These are phyloP conservation scores for Hyaloscypha hepaticicola DNA, from an alignment of 495 filamentous ascomycete species.

Conservation along the genomic window DNA sequence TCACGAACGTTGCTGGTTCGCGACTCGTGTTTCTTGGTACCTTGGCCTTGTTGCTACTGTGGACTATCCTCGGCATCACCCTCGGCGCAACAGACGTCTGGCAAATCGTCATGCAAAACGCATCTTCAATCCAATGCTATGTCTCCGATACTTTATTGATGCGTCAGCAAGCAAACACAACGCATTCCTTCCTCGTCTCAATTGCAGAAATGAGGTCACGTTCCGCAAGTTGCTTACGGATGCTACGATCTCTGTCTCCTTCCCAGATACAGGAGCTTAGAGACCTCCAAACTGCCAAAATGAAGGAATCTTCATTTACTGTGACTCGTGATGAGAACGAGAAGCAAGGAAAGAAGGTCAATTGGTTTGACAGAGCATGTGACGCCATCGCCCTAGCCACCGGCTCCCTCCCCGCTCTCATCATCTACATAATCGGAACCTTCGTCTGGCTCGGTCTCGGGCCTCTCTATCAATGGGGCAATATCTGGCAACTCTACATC, in stretches of 20 bases:
- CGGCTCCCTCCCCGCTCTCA: slow-evolving; percentile 31
- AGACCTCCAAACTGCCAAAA: neutral
- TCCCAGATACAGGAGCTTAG: neutral
- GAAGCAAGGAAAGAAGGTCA: neutral
- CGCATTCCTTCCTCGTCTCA: neutral
- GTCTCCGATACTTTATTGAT: slow-evolving; percentile 2
- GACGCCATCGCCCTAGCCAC: neutral
- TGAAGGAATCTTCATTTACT: neutral
- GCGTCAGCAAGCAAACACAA: neutral
- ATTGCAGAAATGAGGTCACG: slow-evolving; percentile 2
- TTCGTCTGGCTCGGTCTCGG: slow-evolving; percentile 39
- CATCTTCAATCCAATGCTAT: neutral
- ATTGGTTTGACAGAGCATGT: slow-evolving; percentile 1
- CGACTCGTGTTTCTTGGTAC: neutral
- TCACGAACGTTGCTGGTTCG: neutral
- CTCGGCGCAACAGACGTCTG: slow-evolving; percentile 2
- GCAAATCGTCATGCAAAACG: slow-evolving; percentile 9
- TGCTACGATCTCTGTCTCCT: neutral
- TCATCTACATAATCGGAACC: slow-evolving; percentile 36
- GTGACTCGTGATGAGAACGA: neutral
- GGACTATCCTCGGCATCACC: slow-evolving; percentile 1
- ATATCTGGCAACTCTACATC: slow-evolving; percentile 41
- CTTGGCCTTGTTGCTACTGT: neutral
- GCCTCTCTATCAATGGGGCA: slow-evolving; percentile 28
- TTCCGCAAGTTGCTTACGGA: neutral